Evolutionary conservation across 345 rosid species (phyloP).

Genomic region (Salix dunnii): DNA sequence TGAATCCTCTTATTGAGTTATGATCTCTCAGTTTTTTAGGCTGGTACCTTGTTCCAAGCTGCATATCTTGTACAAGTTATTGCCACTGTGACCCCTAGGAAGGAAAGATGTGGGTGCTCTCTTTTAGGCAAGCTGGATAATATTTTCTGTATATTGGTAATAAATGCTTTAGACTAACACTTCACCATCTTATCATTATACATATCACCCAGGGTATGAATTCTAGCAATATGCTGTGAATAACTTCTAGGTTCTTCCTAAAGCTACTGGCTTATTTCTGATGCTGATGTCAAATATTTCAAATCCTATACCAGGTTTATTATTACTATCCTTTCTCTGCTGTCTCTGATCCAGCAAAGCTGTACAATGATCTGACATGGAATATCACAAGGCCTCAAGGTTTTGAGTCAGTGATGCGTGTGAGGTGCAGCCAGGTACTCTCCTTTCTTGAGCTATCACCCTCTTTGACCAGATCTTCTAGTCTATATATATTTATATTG

Average conservation of each 20-base stretch:
- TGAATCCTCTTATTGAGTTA: not conserved
- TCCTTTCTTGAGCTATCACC: not conserved
- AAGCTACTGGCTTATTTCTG: not conserved
- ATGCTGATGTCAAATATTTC: constrained; percentile 2
- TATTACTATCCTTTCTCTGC: constrained; percentile 91
- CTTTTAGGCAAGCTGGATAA: not conserved
- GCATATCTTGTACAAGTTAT: not conserved
- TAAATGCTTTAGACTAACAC: not conserved
- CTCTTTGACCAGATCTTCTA: too few relatives aligned
- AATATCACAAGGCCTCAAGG: constrained; percentile 97
- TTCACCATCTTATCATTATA: not conserved
- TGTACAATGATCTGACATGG: constrained; percentile 97
- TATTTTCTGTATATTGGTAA: not conserved
- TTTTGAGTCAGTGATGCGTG: constrained; percentile 97
- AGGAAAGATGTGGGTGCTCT: not conserved
- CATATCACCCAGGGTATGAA: not conserved
- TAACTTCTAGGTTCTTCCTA: not conserved
- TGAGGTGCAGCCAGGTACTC: constrained; percentile 88
- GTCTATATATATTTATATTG: too few relatives aligned
- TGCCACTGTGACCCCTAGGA: not conserved
- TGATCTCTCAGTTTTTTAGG: not conserved
- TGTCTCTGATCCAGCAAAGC: constrained; percentile 85
- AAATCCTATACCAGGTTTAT: constrained; percentile 61
- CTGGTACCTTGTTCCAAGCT: not conserved
- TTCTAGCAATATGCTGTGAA: not conserved